Percentiles rank a stretch among this genome's conserved stretches.
phyloP scores from a whole-genome alignment of 2,329 filamentous ascomycete genomes.

The Cercospora beticola region DNA sequence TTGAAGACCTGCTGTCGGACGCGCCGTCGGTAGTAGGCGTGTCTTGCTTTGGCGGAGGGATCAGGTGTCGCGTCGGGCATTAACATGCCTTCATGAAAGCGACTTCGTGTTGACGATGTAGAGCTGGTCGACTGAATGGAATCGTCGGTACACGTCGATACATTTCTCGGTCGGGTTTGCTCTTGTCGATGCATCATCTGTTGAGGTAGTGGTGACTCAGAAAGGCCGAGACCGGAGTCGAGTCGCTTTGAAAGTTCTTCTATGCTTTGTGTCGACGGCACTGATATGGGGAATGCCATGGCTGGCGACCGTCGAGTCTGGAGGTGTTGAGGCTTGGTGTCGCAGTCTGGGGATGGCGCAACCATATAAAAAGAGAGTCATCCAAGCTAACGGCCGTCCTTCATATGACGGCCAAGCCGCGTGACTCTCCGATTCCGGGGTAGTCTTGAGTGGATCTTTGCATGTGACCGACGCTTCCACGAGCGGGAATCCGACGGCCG shows the following conservation, averaged over 20 bases:
- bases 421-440: constrained; percentile 2
- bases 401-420: constrained; percentile 3
- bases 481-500: not conserved
- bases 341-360: not conserved
- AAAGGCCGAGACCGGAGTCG: constrained; percentile 8
- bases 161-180: constrained; percentile 1
- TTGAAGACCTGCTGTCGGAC: constrained; percentile 23
- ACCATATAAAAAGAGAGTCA: constrained; percentile 3
- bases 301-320: not conserved
- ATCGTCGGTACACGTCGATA: constrained; percentile 7
- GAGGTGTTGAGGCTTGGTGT: not conserved
- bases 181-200: not conserved
- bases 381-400: not conserved
- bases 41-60: constrained; percentile 7
- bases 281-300: not conserved
- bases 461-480: constrained; percentile 1
- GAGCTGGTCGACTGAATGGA: constrained; percentile 13
- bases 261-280: not conserved
- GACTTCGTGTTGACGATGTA: constrained; percentile 2
- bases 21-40: constrained; percentile 15
- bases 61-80: constrained; percentile 17
- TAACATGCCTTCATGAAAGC: constrained; percentile 6
- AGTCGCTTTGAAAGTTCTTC: not conserved
- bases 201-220: constrained; percentile 7
- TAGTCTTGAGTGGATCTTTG: not conserved